Evolutionary conservation across 2,329 filamentous ascomycete species (phyloP).

Genomic region (Fusarium austroafricanum): DNA sequence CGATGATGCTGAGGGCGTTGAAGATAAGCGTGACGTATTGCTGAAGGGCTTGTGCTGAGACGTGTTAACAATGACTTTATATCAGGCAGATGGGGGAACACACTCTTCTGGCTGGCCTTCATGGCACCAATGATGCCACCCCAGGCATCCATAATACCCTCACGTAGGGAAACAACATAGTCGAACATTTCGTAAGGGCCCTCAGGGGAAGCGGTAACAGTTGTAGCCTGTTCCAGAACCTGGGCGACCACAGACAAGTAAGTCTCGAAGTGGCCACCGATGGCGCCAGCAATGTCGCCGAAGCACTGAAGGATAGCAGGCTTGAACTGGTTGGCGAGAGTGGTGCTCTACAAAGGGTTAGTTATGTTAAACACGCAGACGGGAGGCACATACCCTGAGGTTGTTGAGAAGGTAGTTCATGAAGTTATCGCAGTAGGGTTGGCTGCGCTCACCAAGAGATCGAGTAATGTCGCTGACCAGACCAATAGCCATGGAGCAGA

Average conservation of each 20-base stretch:
- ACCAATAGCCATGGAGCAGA: slow-evolving; percentile 97
- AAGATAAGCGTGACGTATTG: slow-evolving; percentile 89
- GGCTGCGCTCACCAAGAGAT: slow-evolving; percentile 87
- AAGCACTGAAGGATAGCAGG: slow-evolving; percentile 98
- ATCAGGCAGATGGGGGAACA: slow-evolving; percentile 49
- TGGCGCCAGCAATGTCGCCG: slow-evolving; percentile 95
- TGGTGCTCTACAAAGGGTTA: slow-evolving; percentile 70
- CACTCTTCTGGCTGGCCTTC: slow-evolving; percentile 83
- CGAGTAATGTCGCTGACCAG: slow-evolving; percentile 96
- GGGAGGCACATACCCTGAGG: slow-evolving; percentile 72
- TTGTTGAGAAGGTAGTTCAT: slow-evolving; percentile 99
- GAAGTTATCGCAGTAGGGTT: slow-evolving; percentile 95
- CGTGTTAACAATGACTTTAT: slow-evolving; percentile 43
- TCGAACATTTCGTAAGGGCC: slow-evolving; percentile 95
- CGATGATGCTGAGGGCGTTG: slow-evolving; percentile 83
- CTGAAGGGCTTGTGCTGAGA: slow-evolving; percentile 74
- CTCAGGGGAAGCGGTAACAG: slow-evolving; percentile 81
- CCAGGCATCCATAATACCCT: slow-evolving; percentile 99
- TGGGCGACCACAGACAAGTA: slow-evolving; percentile 93
- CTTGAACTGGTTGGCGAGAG: slow-evolving; percentile 96
- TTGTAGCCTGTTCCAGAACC: slow-evolving; percentile 92
- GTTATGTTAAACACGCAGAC: neutral
- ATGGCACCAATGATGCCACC: slow-evolving; percentile 95
- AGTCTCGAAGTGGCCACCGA: slow-evolving; percentile 89
- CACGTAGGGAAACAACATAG: slow-evolving; percentile 92